Evolutionary conservation across 2,329 filamentous ascomycete species (phyloP), one percentile per base, ranked within the genome.

Genomic region (Stromatinia cepivora): DNA sequence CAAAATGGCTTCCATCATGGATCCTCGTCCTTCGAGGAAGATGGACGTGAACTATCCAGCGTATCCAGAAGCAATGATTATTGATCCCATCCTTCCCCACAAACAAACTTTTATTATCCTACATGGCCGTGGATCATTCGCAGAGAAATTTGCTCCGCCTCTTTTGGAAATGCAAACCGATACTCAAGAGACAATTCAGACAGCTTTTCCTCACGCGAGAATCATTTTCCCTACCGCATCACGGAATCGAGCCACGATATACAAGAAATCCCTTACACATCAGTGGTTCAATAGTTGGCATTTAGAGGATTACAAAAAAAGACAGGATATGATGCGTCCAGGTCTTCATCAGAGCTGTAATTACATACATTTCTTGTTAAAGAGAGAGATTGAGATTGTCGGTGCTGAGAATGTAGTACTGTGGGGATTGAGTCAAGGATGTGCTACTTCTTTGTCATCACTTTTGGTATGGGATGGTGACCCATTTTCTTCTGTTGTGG

Each of bases 381-480:
- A 42, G 4, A 54, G 70, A 0, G 83, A 85, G 70, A 77, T 80
- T 0, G 73, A 65, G 0, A n/a, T 74, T 0, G 69, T 86, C 81
- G 82, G 4, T 42, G 71, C 78, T 0, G 65, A 72, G 17, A 82
- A 80, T 54, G 75, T 87, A 0, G 75, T 85, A 1, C 71, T 87
- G 0, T 82, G 83, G 52, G 85, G 85, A 0, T 75, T 87, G 25
- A 87, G 86, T 62, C 85, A 87, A 71, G 86, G 85, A 0, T 85
- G 83, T 71, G 85, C 85, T 3, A 81, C 39, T 42, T 42, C 82
- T 54, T 76, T 87, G 70, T 73, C 80, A 25, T 77, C 81, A 13
- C 71, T 81, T 69, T 69, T 87, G 67, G 39, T 15, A 76, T 84
- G 83, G 82, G 78, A 82, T 13, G 81, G 79, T 0, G 73, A 75